Evolutionary conservation across 2,329 filamentous ascomycete species (phyloP).

Genomic region (Beauveria asiatica): DNA sequence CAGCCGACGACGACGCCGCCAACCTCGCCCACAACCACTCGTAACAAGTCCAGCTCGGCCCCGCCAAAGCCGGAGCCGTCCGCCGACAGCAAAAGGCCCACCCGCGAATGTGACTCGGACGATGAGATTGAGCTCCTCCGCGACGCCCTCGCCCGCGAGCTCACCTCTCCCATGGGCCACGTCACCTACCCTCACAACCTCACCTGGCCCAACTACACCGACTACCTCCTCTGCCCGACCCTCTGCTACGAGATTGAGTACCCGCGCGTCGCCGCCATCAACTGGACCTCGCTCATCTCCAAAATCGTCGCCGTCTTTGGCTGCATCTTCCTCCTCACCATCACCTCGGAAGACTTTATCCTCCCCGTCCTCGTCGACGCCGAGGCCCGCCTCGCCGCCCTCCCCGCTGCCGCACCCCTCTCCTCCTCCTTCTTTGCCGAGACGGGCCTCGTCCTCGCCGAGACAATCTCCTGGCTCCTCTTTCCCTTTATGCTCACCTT

Average conservation of each 20-base stretch:
- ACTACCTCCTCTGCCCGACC: conserved; percentile 87
- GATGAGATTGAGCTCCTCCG: conserved; percentile 61
- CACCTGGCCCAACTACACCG: conserved; percentile 70
- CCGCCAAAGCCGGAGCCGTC: conserved; percentile 9
- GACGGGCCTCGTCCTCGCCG: conserved; percentile 68
- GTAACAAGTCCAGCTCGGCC: conserved; percentile 8
- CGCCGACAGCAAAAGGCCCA: conserved; percentile 12
- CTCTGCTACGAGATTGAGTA: conserved; percentile 98
- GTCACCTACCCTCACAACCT: conserved; percentile 88
- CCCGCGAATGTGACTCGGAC: conserved; percentile 21
- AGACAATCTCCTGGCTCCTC: conserved; percentile 82
- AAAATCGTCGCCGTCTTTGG: conserved; percentile 89
- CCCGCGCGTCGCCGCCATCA: conserved; percentile 65
- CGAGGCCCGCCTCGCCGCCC: conserved; percentile 38
- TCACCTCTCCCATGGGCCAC: conserved; percentile 83
- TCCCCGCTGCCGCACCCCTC: conserved; percentile 19
- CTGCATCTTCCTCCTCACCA: conserved; percentile 88
- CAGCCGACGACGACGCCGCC: not conserved
- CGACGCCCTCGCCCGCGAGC: conserved; percentile 79
- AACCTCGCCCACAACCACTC: not conserved
- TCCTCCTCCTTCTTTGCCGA: conserved; percentile 46
- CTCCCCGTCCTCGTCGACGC: conserved; percentile 78
- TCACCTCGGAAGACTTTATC: conserved; percentile 92
- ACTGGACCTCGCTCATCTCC: conserved; percentile 73
- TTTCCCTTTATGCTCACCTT: conserved; percentile 98